Evolutionary conservation across 768 basidiomycete genomes (phyloP).

Genomic region (Tubosaeta brunneosetosa): DNA sequence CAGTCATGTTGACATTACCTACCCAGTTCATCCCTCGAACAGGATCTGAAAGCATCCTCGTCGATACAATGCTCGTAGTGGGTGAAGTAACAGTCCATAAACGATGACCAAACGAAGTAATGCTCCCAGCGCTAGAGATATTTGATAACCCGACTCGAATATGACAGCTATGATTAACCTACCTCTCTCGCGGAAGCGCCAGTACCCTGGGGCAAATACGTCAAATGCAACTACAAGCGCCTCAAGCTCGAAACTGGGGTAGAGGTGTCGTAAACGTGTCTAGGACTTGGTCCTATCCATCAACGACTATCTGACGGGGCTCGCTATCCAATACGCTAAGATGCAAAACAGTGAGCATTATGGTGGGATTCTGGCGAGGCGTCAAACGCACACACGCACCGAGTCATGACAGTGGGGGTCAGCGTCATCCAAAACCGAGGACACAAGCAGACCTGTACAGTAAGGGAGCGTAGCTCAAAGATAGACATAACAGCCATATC

Average conservation of each 20-base stretch:
- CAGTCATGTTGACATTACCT: no score
- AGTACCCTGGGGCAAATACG: constrained; percentile 7
- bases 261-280: constrained; percentile 10
- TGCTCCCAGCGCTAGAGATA: constrained; percentile 10
- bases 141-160: constrained; percentile 3
- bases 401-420: neutral
- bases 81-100: neutral
- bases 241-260: constrained; percentile 1
- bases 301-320: neutral
- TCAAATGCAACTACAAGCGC: neutral
- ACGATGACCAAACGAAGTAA: constrained; percentile 4
- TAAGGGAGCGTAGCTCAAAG: neutral
- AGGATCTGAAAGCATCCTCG: neutral
- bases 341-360: no score
- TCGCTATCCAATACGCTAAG: no score
- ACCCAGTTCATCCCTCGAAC: no score
- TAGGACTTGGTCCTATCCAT: neutral
- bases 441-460: constrained; percentile 33
- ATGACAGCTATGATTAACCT: neutral
- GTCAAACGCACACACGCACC: constrained; percentile 24
- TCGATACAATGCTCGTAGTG: no score
- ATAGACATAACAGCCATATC: constrained; percentile 5
- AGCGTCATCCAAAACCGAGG: no score
- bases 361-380: no score
- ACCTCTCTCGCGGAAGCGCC: constrained; percentile 15